Conservation (phyloP, 768 basidiomycete genomes). For the Auricularia sp. region DNA sequence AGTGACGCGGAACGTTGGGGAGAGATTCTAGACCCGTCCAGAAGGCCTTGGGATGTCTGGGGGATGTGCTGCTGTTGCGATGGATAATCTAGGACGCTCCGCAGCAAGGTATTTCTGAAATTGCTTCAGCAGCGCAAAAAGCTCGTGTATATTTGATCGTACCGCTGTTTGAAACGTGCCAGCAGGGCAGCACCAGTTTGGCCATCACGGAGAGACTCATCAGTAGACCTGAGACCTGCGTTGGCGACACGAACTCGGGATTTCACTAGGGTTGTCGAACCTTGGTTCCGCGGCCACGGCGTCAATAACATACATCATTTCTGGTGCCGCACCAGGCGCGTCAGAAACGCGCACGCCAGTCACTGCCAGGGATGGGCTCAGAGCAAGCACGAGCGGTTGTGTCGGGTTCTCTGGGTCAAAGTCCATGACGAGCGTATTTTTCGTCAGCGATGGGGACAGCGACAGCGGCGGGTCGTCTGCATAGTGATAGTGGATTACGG, state of each 20-base stretch:
- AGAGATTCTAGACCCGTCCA: too few species aligned
- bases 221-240: slow-evolving; percentile 8
- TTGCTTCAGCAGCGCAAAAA: neutral
- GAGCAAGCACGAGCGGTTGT: slow-evolving; percentile 28
- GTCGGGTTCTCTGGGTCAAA: slow-evolving; percentile 38
- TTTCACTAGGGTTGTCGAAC: slow-evolving; percentile 23
- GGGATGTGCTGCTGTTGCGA: too few species aligned
- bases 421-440: slow-evolving; percentile 65
- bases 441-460: slow-evolving; percentile 46
- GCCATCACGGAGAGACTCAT: slow-evolving; percentile 23
- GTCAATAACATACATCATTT: slow-evolving; percentile 71
- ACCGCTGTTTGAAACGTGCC: slow-evolving; percentile 64
- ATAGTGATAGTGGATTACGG: slow-evolving; percentile 72
- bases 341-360: slow-evolving; percentile 58
- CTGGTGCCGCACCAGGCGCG: slow-evolving; percentile 47
- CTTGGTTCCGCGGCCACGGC: slow-evolving; percentile 45
- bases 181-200: slow-evolving; percentile 42
- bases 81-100: slow-evolving; percentile 49
- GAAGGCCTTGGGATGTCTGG: too few species aligned
- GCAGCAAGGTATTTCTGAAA: slow-evolving; percentile 44
- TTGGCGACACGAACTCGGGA: neutral
- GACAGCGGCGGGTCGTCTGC: slow-evolving; percentile 65
- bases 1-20: too few species aligned
- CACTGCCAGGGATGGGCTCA: slow-evolving; percentile 38
- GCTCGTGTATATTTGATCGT: slow-evolving; percentile 2